Percentiles rank a stretch among this genome's conserved stretches.
phyloP scores from a whole-genome alignment of 2,329 filamentous ascomycete genomes.

The Blumeriella jaapii region DNA sequence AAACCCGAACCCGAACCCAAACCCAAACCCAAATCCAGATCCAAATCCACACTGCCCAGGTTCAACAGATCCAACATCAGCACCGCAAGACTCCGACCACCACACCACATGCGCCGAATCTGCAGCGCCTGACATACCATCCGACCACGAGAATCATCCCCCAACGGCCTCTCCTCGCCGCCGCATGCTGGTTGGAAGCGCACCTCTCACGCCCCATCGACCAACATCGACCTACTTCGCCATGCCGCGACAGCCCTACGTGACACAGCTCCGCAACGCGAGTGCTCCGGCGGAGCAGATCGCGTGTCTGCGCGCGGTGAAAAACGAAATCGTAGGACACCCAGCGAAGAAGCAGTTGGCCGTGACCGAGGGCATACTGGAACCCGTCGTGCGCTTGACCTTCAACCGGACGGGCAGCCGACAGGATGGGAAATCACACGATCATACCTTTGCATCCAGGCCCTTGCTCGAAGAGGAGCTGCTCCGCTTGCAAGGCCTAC shows the following conservation, averaged over 20 bases:
- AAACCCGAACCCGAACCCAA: too few relatives aligned
- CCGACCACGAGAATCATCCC: too few relatives aligned
- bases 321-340: constrained; percentile 85
- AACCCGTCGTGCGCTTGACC: constrained; percentile 45
- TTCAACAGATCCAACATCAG: too few relatives aligned
- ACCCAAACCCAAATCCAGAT: too few relatives aligned
- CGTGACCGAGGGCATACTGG: constrained; percentile 58
- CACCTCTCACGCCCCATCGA: too few relatives aligned
- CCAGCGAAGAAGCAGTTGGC: constrained; percentile 74
- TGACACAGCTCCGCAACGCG: constrained; percentile 45
- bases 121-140: too few relatives aligned
- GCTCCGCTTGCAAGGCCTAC: constrained; percentile 64
- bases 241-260: constrained; percentile 35
- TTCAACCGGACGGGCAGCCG: constrained; percentile 29
- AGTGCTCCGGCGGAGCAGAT: constrained; percentile 40
- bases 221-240: too few relatives aligned
- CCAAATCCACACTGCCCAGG: too few relatives aligned
- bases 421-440: constrained; percentile 36
- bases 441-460: constrained; percentile 30
- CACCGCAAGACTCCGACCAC: too few relatives aligned
- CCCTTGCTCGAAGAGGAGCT: constrained; percentile 52
- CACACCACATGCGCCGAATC: too few relatives aligned
- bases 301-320: constrained; percentile 58
- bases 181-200: too few relatives aligned
- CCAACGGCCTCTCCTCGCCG: too few relatives aligned